Base-by-base conservation (phyloP, 2,329 filamentous ascomycete species). In the Fusarium robinianum region DNA sequence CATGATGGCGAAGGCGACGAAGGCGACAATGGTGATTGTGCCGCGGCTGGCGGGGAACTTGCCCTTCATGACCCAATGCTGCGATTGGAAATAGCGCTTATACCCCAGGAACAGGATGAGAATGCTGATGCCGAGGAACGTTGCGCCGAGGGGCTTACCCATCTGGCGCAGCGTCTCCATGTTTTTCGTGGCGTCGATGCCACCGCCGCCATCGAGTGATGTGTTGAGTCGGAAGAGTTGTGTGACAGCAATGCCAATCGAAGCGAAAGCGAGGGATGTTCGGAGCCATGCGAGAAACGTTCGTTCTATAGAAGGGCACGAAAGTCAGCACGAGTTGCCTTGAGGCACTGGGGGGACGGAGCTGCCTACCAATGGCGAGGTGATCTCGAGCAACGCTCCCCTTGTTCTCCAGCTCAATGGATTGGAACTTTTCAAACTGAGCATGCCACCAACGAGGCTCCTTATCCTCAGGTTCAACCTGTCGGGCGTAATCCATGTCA, bases 201-300 rank as follows among this genome's bases (percentile, higher is more conserved):
- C 51, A 16, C 53, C 63, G 36, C 68, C 67, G 25, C 63, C 58
- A 15, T 69, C 62, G 26, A 87, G 71, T 7, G 81, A 78, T 0
- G 83, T 87, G 71, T 91, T 91, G 44, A 94, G 81, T 17, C 88
- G 85, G 71, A 94, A 92, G 33, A 94, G 80, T 66, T 94, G 88
- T 1, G 88, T 92, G 26, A 94, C 80, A 29, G 87, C 88, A 47
- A 94, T 87, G 44, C 88, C 88, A 55, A 94, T 92, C 22, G 81
- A 87, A 8, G 88, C 87, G 62, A 94, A 94, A 16, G 86, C 83
- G 23, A 94, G 78, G 3, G 86, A 90, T 3, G 88, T 94, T 38
- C 88, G 81, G 29, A 94, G 77, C 88, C 88, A 94, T 41, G 88
- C 88, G 21, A 94, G 80, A 67, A 92, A 94, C 0, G 88, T 94